These are phyloP conservation scores for Tuctoria greenei DNA, from an alignment of 176 grass and related monocot genomes.

Conservation along the genomic window DNA sequence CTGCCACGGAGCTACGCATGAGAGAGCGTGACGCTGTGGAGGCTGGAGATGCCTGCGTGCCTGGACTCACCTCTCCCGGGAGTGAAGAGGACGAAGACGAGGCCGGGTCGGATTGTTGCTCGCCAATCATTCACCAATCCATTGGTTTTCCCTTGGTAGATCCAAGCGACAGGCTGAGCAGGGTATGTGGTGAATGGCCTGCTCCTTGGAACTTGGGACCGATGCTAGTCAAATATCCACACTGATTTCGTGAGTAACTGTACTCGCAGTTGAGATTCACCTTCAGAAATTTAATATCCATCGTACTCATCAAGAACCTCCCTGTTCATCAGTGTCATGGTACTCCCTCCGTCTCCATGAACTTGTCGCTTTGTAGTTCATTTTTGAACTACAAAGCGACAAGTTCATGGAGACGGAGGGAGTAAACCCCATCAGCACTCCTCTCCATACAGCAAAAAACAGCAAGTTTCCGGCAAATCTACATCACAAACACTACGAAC, in stretches of 20 bases:
- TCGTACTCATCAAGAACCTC: background rate
- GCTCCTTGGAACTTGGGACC: background rate
- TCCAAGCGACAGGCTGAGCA: background rate
- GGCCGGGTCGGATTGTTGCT: background rate
- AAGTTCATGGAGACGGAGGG: too few relatives aligned
- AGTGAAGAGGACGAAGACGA: background rate
- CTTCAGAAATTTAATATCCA: background rate
- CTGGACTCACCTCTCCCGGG: background rate
- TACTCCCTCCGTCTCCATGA: too few relatives aligned
- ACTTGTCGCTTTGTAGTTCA: too few relatives aligned
- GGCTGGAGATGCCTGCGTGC: background rate
- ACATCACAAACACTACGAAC: background rate
- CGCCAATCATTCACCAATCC: constrained; percentile 33
- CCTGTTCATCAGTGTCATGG: background rate
- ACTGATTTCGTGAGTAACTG: background rate
- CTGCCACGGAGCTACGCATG: background rate
- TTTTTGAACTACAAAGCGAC: too few relatives aligned
- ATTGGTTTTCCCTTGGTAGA: background rate
- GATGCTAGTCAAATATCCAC: background rate
- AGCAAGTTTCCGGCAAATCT: background rate
- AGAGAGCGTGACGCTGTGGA: background rate
- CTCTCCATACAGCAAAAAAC: background rate
- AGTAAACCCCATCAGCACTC: too few relatives aligned
- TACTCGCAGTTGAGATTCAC: background rate
- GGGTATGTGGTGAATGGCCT: background rate